Base-by-base conservation (phyloP, 1,284 basidiomycete species). In the Ustilago esculenta region DNA sequence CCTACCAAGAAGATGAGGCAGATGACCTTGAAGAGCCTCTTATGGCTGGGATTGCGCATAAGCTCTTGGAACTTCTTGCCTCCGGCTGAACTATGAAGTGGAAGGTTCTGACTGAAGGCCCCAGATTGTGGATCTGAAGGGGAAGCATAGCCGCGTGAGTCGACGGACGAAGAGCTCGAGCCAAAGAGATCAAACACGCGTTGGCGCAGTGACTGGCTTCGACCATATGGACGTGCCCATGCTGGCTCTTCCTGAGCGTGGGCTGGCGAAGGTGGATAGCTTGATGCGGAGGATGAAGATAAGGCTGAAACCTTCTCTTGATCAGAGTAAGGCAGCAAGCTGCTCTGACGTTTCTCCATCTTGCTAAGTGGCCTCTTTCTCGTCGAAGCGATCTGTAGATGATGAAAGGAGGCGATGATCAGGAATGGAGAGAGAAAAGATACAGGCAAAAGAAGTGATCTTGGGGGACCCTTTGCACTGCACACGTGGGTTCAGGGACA, bases 241-340 rank as follows among this genome's bases (percentile, higher is more conserved):
- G 47, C 41, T 0, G 55, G 55, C 29, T 57, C 47, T 4, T 45
- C 42, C 33, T 34, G 14, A 12, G 48, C 32, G 20, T 47, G 36
- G 39, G 44, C 29, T 1, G 53, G 53, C 15, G 53, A 55, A 5
- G 53, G 55, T 21, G 55, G 55, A 23, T 57, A 57, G 35, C 47
- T 57, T 15, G 55, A 44, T 9, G 41, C 29, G 11, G 47, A 35
- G 7, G 42, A 39, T 7, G 27, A 32, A 7, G 55, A 5, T 8
- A 17, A 25, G 33, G 18, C 29, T n/a, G n/a, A n/a, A n/a, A n/a
- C n/a, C 17, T 41, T 25, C 30, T 42, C 18, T 12, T 53, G n/a
- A n/a, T n/a, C n/a, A n/a, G n/a, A n/a, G n/a, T n/a, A n/a, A n/a
- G n/a, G n/a, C n/a, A n/a, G n/a, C n/a, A n/a, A n/a, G n/a, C n/a